Evolutionary conservation across 176 grass and related monocot genomes (phyloP), one percentile per base, ranked within the genome.

Genomic region (Urochloa ruziziensis): DNA sequence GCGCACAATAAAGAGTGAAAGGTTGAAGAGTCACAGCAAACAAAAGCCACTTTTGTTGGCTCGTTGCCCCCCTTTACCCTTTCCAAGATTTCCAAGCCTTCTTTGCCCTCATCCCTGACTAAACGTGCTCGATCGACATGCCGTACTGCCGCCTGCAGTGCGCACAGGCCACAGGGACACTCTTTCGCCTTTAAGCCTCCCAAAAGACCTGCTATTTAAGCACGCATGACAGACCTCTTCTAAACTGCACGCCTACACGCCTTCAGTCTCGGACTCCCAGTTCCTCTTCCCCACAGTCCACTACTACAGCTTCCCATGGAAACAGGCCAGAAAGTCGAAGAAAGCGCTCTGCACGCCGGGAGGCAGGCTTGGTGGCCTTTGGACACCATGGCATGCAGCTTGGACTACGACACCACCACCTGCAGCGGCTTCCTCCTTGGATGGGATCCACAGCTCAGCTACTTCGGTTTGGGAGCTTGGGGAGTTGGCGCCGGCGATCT

Each of bases 121-220:
- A 69, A 25, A 32, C 83, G 63, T 70, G 88, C 88, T 82, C 34
- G 79, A 82, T 86, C 34, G 73, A 78, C 83, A 86, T 86, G 83
- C 83, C 73, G 73, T 35, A 58, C 79, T 86, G 88, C 79, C 73
- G 73, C 58, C 84, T 56, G 65, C 82, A 25, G 79, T 51, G 4
- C 85, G 56, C 46, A 25, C 56, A 42, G 63, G 27, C 44, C 46
- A 25, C 56, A 42, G 63, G 27, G 39, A 71, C 69, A 27, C 23
- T 61, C 72, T 86, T 77, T 86, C 32, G 79, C 43, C 67, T 63
- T 74, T 83, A 84, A 77, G 70, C 82, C 78, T 83, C 84, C 77
- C 74, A 85, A 94, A 90, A 90, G 84, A 53, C 74, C 82, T 65
- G 77, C 82, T 94, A 85, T 88, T 92, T 88, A 90, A 83, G 75